Evolutionary conservation across 768 basidiomycete genomes (phyloP), one percentile per base, ranked within the genome.

Genomic region (Leucocoprinus sp.): DNA sequence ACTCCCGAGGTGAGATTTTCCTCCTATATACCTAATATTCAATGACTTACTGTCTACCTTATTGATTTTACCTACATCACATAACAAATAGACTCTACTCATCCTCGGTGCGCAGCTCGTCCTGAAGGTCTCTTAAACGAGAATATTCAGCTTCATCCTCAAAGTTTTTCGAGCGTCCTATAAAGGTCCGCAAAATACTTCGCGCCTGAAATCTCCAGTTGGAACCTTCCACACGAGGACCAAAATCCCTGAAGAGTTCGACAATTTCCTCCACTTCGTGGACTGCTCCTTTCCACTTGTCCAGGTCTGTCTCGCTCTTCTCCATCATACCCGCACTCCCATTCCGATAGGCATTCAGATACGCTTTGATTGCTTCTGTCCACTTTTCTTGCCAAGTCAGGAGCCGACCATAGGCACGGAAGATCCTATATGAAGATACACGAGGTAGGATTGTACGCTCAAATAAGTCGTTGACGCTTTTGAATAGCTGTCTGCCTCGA

Each of bases 141-240:
- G 67, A 60, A 83, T 87, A 97, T 66, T 91, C 92, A 3, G 80
- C 74, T 60, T 96, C 88, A 42, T 93, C 93, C 61, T 84, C 87
- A 52, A 93, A 97, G 29, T 81, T 88, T 62, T 71, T 82, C 49
- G 88, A 90, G 49, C 88, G 71, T 5, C 87, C 93, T 64, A 89
- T 75, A 64, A 97, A 98, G 42, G 82, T 85, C 64, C 93, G 71
- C 49, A 97, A 75, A 46, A 97, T 71, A 50, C 90, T 93, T 43
- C 84, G 74, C 35, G 81, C 89, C 64, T 95, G 90, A 55, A 87
- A 74, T 61, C 71, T 76, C 96, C 96, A 98, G 51, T 81, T 84
- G 45, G 55, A 60, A 21, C 61, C 63, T 33, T 66, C 72, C 29
- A 74, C 75, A 43, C 75, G 71, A 39, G 88, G 82, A 2, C 95